Evolutionary conservation across 306 rosid genomes (phyloP).

Genomic region (Phaseolus lunatus): DNA sequence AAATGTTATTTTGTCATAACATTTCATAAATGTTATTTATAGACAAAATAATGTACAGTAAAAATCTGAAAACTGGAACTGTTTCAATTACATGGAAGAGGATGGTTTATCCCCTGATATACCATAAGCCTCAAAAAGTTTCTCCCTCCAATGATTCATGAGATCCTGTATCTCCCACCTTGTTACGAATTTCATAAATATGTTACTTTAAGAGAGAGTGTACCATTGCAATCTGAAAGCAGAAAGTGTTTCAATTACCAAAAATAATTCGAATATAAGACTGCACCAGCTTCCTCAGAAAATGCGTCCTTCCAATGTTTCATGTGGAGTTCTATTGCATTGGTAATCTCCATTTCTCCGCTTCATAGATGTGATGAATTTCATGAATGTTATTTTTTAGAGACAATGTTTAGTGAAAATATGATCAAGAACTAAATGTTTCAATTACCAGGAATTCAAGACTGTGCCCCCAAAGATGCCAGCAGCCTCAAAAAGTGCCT

Average conservation of each 20-base stretch:
- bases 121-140: not conserved
- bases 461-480: not conserved
- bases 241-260: not conserved
- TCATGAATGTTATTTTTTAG: no score
- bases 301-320: not conserved
- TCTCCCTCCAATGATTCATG: not conserved
- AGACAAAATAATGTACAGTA: no score
- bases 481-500: not conserved
- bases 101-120: no score
- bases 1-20: no score
- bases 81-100: not conserved
- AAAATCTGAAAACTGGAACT: not conserved
- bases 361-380: not conserved
- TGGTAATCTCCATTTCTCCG: not conserved
- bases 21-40: no score
- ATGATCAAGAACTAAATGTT: not conserved
- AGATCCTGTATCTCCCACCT: not conserved
- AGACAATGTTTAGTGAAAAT: no score
- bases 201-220: not conserved
- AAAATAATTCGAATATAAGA: no score
- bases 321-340: not conserved
- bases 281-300: not conserved
- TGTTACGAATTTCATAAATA: not conserved
- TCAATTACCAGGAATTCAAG: not conserved
- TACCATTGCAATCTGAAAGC: not conserved